Evolutionary conservation across 352 stramenopile species (phyloP), one percentile per base, ranked within the genome.

Genomic region (Globisporangium megalacanthum): DNA sequence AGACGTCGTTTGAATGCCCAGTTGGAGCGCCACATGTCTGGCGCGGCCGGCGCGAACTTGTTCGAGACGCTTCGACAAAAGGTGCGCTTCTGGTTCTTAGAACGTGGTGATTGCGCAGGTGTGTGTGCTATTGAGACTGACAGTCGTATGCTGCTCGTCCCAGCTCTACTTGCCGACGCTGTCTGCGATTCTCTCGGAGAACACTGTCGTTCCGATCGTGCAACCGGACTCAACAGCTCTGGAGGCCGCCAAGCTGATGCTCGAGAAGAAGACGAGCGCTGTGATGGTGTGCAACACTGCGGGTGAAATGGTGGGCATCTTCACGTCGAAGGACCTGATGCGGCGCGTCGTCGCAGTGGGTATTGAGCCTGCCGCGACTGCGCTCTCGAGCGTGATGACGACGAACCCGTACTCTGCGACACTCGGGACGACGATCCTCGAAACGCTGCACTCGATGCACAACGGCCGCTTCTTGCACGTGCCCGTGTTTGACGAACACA

Each of bases 291-390:
- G 97, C 37, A 78, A 96, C 49, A 79, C 91, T 54, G 69, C 79
- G 25, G 69, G 69, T 15, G 66, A 85, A 29, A 88, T 98, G 53
- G 79, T 98, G 13, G 96, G 96, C 20, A 99, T 99, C 64, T 97
- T 99, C 61, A 98, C 95, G 15, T 95, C 97, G 29, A 99, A 99
- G 65, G 96, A 99, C 71, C 79, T 99, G 68, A 97, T 99, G 92
- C 94, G 83, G 29, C 82, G 96, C 49, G 96, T 98, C 17, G 81
- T 99, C 33, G 88, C 93, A 0, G 79, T 94, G 49, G 89, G 93
- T 13, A 56, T 98, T 1, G 77, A 94, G 37, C 86, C 96, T 19
- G 75, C 73, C 29, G 67, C 69, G 19, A 97, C 88, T 58, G 52
- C 75, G 37, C 80, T 99, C 35, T 85, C 72, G 4, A 73, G 72